Evolutionary conservation across 2,329 filamentous ascomycete genomes (phyloP).

Genomic region (Tothia fuscella): DNA sequence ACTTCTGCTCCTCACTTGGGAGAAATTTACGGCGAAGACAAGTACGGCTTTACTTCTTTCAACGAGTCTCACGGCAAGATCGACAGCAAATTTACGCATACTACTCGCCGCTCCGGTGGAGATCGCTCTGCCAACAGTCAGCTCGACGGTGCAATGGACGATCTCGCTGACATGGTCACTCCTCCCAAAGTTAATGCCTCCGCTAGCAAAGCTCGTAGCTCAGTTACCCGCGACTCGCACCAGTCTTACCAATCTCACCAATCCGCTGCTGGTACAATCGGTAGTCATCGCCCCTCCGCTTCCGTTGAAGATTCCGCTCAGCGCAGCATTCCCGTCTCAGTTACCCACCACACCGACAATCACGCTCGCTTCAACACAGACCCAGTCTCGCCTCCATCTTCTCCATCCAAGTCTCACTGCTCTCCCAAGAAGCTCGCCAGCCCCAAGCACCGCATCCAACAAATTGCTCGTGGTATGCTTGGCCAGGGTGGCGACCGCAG

Average conservation of each 20-base stretch:
- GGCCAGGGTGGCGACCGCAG: conserved; percentile 34
- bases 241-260: no score
- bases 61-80: conserved; percentile 5
- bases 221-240: no score
- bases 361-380: no score
- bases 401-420: conserved; percentile 17
- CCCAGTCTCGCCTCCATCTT: conserved; percentile 14
- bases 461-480: conserved; percentile 25
- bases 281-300: no score
- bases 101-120: conserved; percentile 19
- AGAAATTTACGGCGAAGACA: conserved; percentile 10
- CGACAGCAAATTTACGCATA: conserved; percentile 17
- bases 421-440: conserved; percentile 17
- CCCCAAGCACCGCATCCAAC: conserved; percentile 4
- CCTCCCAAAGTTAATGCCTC: conserved; percentile 13
- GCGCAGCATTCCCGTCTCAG: no score
- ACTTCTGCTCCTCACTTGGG: no score
- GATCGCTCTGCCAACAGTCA: conserved; percentile 21
- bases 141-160: conserved; percentile 28
- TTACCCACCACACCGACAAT: no score
- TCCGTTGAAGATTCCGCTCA: no score
- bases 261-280: no score
- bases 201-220: no score
- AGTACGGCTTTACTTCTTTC: conserved; percentile 2
- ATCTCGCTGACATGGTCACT: conserved; percentile 20